Percentiles rank a stretch among this genome's conserved stretches.
Conservation (phyloP, 352 stramenopile genomes). For the Phytophthora sp. region DNA sequence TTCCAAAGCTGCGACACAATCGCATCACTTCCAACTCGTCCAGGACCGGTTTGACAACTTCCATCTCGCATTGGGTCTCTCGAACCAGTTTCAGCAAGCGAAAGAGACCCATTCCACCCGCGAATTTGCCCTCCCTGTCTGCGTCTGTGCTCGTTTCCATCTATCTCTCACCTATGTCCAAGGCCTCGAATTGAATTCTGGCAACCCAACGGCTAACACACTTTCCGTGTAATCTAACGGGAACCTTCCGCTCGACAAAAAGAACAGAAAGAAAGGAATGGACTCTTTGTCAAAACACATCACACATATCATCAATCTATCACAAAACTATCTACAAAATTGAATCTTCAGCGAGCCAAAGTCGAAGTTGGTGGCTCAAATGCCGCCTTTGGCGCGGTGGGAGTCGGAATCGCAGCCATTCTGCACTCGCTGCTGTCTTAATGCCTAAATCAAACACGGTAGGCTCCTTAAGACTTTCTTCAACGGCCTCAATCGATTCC, state of each 20-base stretch:
- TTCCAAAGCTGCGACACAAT: conserved; percentile 58
- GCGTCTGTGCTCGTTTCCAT: neutral
- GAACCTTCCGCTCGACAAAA: neutral
- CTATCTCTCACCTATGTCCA: neutral
- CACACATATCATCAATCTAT: neutral
- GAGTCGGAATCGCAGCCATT: conserved; percentile 74
- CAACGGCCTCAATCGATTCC: conserved; percentile 59
- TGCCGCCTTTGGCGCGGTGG: conserved; percentile 52
- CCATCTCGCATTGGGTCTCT: conserved; percentile 66
- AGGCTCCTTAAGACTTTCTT: conserved; percentile 73
- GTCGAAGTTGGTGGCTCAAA: conserved; percentile 65
- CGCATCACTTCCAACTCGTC: conserved; percentile 76
- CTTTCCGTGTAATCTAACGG: conserved; percentile 14
- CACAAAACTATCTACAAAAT: conserved; percentile 16
- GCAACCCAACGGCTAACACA: no score
- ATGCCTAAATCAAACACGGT: conserved; percentile 70
- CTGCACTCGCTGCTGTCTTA: conserved; percentile 28
- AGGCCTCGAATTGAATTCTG: conserved; percentile 10
- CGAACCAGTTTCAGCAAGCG: conserved; percentile 52
- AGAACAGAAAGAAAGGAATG: no score
- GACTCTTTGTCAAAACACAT: no score
- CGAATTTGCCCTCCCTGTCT: conserved; percentile 6
- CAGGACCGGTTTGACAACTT: conserved; percentile 77
- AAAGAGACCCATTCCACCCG: conserved; percentile 34
- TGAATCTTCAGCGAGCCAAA: conserved; percentile 52